These are phyloP conservation scores for Hyphodiscus hymeniophilus DNA, from an alignment of 495 filamentous ascomycete genomes.

Conservation along the genomic window DNA sequence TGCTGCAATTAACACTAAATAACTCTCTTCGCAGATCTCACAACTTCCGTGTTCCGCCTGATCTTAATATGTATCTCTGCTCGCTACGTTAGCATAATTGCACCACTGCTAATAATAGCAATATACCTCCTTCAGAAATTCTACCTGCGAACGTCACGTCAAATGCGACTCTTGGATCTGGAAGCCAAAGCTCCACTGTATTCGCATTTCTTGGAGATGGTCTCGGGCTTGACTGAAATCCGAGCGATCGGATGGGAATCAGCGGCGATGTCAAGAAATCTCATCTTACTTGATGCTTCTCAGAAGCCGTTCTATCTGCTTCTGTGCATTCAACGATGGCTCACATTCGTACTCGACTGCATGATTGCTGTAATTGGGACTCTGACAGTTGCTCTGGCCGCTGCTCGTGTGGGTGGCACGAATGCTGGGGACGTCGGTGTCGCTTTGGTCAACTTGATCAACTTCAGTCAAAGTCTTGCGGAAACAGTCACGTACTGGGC, in stretches of 20 bases:
- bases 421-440: constrained; percentile 47
- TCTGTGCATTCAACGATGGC: constrained; percentile 45
- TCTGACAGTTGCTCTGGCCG: constrained; percentile 30
- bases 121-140: constrained; percentile 47
- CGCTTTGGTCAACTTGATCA: constrained; percentile 29
- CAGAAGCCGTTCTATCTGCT: constrained; percentile 43
- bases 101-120: not conserved
- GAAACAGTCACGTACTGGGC: constrained; percentile 25
- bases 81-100: not conserved
- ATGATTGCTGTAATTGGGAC: constrained; percentile 35
- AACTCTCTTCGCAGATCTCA: not conserved
- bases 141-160: constrained; percentile 55
- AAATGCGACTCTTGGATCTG: constrained; percentile 49
- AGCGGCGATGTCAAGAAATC: constrained; percentile 38
- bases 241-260: constrained; percentile 39
- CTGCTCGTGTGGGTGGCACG: constrained; percentile 21
- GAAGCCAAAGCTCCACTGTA: constrained; percentile 40
- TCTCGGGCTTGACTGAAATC: constrained; percentile 40
- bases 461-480: constrained; percentile 11
- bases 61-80: not conserved
- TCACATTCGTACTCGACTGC: constrained; percentile 38
- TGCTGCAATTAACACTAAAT: not conserved
- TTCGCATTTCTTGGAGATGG: constrained; percentile 38
- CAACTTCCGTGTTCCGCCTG: not conserved
- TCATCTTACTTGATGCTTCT: constrained; percentile 42